Evolutionary conservation across 1,284 basidiomycete genomes (phyloP).

Genomic region (Apiotrichum laibachii): DNA sequence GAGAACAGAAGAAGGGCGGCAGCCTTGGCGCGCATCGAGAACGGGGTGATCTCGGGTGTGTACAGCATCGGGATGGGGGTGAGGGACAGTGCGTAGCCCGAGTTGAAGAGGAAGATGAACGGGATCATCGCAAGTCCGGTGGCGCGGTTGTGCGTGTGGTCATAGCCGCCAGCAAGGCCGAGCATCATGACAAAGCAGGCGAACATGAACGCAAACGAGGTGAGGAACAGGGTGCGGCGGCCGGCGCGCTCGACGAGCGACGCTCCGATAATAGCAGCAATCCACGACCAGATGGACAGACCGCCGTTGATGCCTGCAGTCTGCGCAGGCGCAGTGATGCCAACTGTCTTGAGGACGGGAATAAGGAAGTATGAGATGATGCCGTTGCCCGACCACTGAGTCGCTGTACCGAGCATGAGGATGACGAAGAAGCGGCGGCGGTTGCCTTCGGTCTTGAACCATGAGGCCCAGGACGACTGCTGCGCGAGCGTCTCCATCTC

Average conservation of each 20-base stretch:
- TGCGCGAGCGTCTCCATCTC: constrained; percentile 34
- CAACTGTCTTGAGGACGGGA: constrained; percentile 65
- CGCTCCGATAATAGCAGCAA: constrained; percentile 35
- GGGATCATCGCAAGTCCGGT: constrained; percentile 56
- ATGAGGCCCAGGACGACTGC: constrained; percentile 23
- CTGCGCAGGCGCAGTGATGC: constrained; percentile 61
- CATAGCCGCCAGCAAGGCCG: constrained; percentile 57
- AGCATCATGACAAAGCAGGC: constrained; percentile 63
- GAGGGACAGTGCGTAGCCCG: constrained; percentile 55
- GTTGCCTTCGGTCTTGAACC: constrained; percentile 47
- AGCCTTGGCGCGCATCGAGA: constrained; percentile 63
- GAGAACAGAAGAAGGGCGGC: constrained; percentile 56
- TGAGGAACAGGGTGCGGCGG: constrained; percentile 49
- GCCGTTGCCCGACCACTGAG: constrained; percentile 66
- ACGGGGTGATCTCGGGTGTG: constrained; percentile 64
- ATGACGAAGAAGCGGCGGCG: constrained; percentile 55
- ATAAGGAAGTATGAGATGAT: constrained; percentile 67
- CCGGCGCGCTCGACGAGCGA: constrained; percentile 31
- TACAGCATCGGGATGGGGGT: constrained; percentile 1
- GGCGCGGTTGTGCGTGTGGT: constrained; percentile 45
- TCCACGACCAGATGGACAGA: constrained; percentile 50
- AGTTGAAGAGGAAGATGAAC: constrained; percentile 67
- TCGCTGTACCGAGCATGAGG: constrained; percentile 23
- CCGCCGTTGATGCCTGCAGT: constrained; percentile 69
- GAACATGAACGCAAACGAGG: constrained; percentile 58